These are phyloP conservation scores for Colletotrichum sp. DNA, from an alignment of 2,329 filamentous ascomycete species.

Conservation along the genomic window DNA sequence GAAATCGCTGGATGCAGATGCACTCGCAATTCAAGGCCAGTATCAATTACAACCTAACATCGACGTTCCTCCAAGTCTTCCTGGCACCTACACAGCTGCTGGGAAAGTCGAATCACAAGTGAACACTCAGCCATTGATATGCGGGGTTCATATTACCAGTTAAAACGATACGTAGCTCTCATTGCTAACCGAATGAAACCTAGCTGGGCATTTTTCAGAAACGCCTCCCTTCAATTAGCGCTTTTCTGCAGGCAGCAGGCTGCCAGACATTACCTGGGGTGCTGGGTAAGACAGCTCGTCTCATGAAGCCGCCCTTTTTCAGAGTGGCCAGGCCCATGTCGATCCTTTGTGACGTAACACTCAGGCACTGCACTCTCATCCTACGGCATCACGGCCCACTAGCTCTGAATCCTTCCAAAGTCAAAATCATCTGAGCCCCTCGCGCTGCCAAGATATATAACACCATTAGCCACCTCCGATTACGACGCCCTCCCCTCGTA, in stretches of 20 bases:
- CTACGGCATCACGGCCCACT: background rate
- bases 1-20: background rate
- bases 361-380: background rate
- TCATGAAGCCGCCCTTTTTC: background rate
- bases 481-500: background rate
- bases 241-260: background rate
- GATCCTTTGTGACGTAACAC: background rate
- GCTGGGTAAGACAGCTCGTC: background rate
- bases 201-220: background rate
- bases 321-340: background rate
- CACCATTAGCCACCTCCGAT: background rate
- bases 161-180: background rate
- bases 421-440: background rate
- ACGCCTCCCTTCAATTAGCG: background rate
- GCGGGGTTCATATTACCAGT: background rate
- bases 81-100: background rate
- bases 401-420: background rate
- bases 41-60: background rate
- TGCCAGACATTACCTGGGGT: background rate
- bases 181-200: background rate
- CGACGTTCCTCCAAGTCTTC: background rate
- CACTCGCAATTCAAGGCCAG: background rate
- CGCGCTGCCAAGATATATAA: background rate
- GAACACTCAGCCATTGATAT: background rate
- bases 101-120: background rate